Conservation (phyloP, 345 rosid species). For the Aquilaria yunnanensis region DNA sequence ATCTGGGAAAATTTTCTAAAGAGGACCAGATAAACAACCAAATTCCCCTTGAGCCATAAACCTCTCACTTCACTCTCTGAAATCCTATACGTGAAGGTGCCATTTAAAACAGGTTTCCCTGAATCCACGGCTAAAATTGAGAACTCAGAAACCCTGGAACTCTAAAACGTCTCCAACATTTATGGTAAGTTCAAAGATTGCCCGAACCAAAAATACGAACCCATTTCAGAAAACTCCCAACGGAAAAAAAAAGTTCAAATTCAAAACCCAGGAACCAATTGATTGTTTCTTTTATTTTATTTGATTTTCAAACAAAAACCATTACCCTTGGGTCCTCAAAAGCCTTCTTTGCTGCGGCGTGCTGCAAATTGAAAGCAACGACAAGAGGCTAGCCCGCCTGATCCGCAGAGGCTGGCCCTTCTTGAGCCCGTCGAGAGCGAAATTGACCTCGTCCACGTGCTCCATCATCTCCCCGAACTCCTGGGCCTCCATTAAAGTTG, state of each 20-base stretch:
- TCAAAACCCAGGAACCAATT: slow-evolving; percentile 10
- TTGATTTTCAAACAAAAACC: slow-evolving; percentile 4
- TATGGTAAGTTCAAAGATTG: too few species aligned
- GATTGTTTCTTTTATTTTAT: neutral
- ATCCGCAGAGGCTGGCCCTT: slow-evolving; percentile 77
- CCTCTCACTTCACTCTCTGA: too few species aligned
- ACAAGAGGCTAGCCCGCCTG: slow-evolving; percentile 72
- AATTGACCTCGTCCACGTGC: slow-evolving; percentile 93
- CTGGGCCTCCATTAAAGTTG: slow-evolving; percentile 95
- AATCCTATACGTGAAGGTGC: too few species aligned
- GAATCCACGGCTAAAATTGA: too few species aligned
- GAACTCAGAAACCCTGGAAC: too few species aligned
- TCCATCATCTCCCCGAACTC: slow-evolving; percentile 99
- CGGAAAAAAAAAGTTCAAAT: neutral
- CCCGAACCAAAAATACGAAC: too few species aligned
- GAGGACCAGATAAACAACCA: too few species aligned
- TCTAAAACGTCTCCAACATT: too few species aligned
- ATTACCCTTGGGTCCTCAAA: slow-evolving; percentile 68
- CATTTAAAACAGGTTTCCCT: too few species aligned
- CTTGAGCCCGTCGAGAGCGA: slow-evolving; percentile 87
- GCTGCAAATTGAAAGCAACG: slow-evolving; percentile 71
- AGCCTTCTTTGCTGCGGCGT: slow-evolving; percentile 74
- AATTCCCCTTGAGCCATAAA: too few species aligned
- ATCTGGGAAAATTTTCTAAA: too few species aligned
- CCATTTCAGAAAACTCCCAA: neutral